A percentile compares a stretch with the other conserved stretches of the same genome.
phyloP scores from a whole-genome alignment of 495 filamentous ascomycete genomes.

The Aspergillus campestris region DNA sequence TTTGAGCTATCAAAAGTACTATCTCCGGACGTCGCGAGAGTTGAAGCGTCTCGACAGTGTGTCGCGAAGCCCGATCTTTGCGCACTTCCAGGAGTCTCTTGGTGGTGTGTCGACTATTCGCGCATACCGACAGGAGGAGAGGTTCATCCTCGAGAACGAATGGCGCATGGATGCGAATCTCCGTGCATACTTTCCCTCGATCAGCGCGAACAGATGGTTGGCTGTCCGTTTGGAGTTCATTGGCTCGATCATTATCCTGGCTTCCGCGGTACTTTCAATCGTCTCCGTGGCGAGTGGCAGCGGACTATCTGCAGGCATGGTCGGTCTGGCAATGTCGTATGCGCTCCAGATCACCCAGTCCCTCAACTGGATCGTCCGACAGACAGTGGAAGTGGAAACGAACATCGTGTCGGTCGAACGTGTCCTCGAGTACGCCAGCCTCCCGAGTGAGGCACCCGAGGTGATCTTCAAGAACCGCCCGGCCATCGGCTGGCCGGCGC shows the following conservation, averaged over 20 bases:
- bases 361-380: constrained; percentile 99
- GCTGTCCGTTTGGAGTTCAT: constrained; percentile 94
- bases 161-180: constrained; percentile 97
- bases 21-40: constrained; percentile 90
- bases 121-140: constrained; percentile 79
- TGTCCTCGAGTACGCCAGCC: constrained; percentile 87
- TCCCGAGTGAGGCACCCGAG: constrained; percentile 93
- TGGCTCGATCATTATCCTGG: constrained; percentile 87
- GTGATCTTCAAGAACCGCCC: constrained; percentile 83
- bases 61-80: constrained; percentile 90
- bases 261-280: constrained; percentile 74
- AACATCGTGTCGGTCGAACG: constrained; percentile 99
- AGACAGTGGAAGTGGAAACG: constrained; percentile 98
- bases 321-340: constrained; percentile 94
- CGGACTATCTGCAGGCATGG: constrained; percentile 63
- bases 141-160: constrained; percentile 91
- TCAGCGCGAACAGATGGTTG: constrained; percentile 94
- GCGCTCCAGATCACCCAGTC: constrained; percentile 94
- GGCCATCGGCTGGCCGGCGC: constrained; percentile 82
- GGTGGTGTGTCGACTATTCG: constrained; percentile 96
- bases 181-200: constrained; percentile 91
- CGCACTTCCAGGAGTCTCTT: constrained; percentile 96
- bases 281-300: constrained; percentile 68
- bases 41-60: constrained; percentile 94
- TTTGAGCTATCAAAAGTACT: constrained; percentile 93